Evolutionary conservation across 441 rosid genomes (phyloP), one percentile per base, ranked within the genome.

Genomic region (Gossypium schwendimanii): DNA sequence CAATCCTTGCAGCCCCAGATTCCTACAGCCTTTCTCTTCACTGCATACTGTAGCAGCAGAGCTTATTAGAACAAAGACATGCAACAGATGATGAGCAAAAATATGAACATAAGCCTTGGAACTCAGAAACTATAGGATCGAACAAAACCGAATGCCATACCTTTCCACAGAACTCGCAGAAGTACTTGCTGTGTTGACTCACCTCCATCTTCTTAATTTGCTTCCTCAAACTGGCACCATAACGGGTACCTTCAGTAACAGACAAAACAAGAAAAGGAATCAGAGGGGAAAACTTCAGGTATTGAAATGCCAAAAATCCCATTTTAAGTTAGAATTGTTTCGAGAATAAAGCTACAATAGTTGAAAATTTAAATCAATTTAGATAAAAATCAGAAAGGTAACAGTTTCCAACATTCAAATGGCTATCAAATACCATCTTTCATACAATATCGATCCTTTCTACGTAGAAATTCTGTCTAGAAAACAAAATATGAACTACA

Each of bases 1-100:
- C 95, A 91, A 67, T 89, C 97, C 81, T 91, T 91, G 90, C 97
- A 91, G 10, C 95, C 91, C 98, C 97, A 93, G 41, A 93, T 89
- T 18, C 95, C 97, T 3, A 91, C 97, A 50, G 86, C 97, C 77
- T 93, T 91, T 63, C 97, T 93, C 88, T 93, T 93, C 72, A 90
- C 94, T 0, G 94, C 93, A 71, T 84, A 90, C 97, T 90, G 83
- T 70, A 76, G 26, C 15, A 71, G 15, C 18, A 20, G 45, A 28
- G 28, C 9, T 63, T n/a, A 44, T 52, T 14, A 63, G 24, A 53
- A 61, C 65, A 60, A 47, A 9, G 4, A 11, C 54, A 10, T 26
- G 45, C 24, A 49, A 24, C 33, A 44, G 45, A 21, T 1, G 33
- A 44, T 17, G 3, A 6, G 8, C 12, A 58, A 4, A 17, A 31